Conservation (phyloP, 2,329 filamentous ascomycete genomes). For the Chaetomiaceae sp. region DNA sequence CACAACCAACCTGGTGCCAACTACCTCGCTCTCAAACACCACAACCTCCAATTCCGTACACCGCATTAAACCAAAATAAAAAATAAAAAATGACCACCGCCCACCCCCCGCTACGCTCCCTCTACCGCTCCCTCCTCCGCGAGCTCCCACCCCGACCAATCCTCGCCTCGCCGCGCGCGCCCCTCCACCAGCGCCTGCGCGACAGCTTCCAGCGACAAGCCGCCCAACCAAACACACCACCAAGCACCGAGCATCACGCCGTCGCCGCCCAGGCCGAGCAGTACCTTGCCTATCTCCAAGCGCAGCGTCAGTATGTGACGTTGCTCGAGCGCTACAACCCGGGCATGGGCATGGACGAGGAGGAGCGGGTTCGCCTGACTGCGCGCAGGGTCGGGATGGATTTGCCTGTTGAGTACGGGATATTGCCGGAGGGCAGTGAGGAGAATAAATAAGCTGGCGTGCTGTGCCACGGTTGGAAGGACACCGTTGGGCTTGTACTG, state of each 20-base stretch:
- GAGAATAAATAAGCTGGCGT: not conserved
- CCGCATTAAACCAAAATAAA: not conserved
- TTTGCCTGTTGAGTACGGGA: slow-evolving; percentile 61
- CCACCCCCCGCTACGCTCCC: slow-evolving; percentile 57
- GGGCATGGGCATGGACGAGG: slow-evolving; percentile 78
- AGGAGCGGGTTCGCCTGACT: slow-evolving; percentile 78
- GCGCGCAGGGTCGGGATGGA: slow-evolving; percentile 89
- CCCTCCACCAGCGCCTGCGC: slow-evolving; percentile 67
- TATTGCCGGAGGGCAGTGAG: slow-evolving; percentile 4
- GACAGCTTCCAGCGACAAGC: slow-evolving; percentile 45
- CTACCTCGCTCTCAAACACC: not conserved
- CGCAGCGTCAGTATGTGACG: slow-evolving; percentile 79
- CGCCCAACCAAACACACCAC: slow-evolving; percentile 29
- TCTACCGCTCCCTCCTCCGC: slow-evolving; percentile 85
- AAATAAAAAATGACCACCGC: slow-evolving; percentile 31
- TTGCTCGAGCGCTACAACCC: slow-evolving; percentile 91
- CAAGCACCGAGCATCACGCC: slow-evolving; percentile 18
- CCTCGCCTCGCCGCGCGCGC: slow-evolving; percentile 55
- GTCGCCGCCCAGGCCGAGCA: slow-evolving; percentile 60
- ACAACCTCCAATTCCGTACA: not conserved
- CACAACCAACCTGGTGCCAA: not conserved
- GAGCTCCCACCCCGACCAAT: slow-evolving; percentile 73
- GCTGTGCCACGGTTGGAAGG: too few species aligned
- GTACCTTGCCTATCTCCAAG: slow-evolving; percentile 71
- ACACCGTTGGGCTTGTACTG: too few species aligned